Percentiles rank a stretch among this genome's conserved stretches.
Conservation (phyloP, 768 basidiomycete genomes). For the Amanita pseudoporphyria region DNA sequence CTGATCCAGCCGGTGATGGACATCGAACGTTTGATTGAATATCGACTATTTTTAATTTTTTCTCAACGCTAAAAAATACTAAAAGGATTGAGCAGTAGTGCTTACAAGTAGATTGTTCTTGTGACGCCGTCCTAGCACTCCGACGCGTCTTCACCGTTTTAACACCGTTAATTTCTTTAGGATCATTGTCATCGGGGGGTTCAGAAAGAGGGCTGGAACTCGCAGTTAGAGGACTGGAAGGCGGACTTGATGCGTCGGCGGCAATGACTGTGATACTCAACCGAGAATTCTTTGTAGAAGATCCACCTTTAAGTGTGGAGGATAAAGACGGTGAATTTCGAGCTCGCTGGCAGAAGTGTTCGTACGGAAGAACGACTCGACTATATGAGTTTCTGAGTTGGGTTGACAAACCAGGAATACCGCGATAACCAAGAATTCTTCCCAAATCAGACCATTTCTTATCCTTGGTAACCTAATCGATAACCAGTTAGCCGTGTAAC, state of each 20-base stretch:
- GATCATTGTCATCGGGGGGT: slow-evolving; percentile 68
- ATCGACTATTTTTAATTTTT: background rate
- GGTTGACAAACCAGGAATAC: slow-evolving; percentile 72
- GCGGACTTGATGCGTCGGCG: slow-evolving; percentile 45
- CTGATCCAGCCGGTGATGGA: slow-evolving; percentile 3
- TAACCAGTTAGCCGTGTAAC: slow-evolving; percentile 13
- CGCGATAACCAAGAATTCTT: slow-evolving; percentile 71
- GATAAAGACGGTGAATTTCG: slow-evolving; percentile 50
- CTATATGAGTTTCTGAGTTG: slow-evolving; percentile 87
- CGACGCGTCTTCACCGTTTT: slow-evolving; percentile 35
- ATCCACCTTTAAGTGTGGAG: slow-evolving; percentile 34
- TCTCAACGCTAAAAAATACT: background rate
- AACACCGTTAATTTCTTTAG: slow-evolving; percentile 40
- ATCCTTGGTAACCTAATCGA: slow-evolving; percentile 60
- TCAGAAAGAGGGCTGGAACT: slow-evolving; percentile 75
- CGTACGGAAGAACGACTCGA: slow-evolving; percentile 92
- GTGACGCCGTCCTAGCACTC: slow-evolving; percentile 40
- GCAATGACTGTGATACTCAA: slow-evolving; percentile 25
- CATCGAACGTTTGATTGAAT: background rate
- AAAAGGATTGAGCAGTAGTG: background rate
- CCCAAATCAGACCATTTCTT: slow-evolving; percentile 90
- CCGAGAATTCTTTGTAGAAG: slow-evolving; percentile 36
- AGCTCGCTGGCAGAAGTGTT: slow-evolving; percentile 76
- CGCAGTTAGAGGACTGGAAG: slow-evolving; percentile 67
- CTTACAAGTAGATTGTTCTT: slow-evolving; percentile 38